Percentiles rank a stretch among this genome's conserved stretches.
These are phyloP conservation scores for Bimuria novae-zelandiae DNA, from an alignment of 2,329 filamentous ascomycete genomes.

Conservation along the genomic window DNA sequence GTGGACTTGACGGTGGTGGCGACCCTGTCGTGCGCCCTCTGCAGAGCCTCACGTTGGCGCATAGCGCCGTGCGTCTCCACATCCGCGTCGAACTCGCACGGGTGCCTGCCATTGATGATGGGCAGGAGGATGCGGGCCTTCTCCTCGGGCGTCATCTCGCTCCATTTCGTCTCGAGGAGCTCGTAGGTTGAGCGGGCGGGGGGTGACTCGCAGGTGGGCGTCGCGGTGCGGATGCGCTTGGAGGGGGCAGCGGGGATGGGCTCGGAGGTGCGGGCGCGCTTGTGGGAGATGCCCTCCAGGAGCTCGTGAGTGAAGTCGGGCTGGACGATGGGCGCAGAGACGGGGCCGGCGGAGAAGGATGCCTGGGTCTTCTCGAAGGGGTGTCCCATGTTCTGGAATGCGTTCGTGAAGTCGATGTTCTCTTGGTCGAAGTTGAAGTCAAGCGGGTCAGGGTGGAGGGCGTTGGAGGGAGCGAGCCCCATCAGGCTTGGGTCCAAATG, in stretches of 20 bases:
- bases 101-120: slow-evolving; percentile 24
- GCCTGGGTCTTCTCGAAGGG: no score
- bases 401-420: no score
- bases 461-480: no score
- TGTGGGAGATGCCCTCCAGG: not conserved
- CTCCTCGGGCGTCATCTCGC: slow-evolving; percentile 17
- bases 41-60: slow-evolving; percentile 25
- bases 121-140: slow-evolving; percentile 24
- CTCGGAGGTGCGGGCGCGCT: not conserved
- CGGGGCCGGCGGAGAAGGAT: no score
- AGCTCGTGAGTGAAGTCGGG: not conserved
- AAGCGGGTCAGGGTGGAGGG: no score
- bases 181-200: slow-evolving; percentile 14
- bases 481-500: no score
- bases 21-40: slow-evolving; percentile 12
- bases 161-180: slow-evolving; percentile 17
- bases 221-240: no score
- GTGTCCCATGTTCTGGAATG: no score
- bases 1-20: not conserved
- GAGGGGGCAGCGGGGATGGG: not conserved
- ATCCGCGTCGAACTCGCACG: slow-evolving; percentile 10
- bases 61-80: slow-evolving; percentile 5
- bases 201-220: not conserved
- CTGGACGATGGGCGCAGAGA: not conserved
- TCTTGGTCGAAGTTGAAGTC: no score